These are phyloP conservation scores for Penicillium glabrum DNA, from an alignment of 2,329 filamentous ascomycete genomes.

Conservation along the genomic window DNA sequence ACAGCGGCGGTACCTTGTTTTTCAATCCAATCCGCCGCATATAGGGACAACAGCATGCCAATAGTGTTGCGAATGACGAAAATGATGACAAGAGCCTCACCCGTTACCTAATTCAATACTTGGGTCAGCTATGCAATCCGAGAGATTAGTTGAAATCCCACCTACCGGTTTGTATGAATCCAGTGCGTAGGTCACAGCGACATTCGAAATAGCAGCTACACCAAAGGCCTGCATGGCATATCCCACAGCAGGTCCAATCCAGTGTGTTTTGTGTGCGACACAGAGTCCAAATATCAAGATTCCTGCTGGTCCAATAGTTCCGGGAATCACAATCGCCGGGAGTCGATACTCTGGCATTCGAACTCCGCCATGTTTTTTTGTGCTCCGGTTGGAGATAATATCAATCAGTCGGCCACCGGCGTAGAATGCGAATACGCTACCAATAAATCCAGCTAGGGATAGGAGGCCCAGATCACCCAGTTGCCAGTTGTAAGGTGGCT, in stretches of 20 bases:
- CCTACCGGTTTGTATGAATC: slow-evolving; percentile 27
- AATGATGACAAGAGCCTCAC: slow-evolving; percentile 27
- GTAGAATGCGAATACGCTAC: slow-evolving; percentile 27
- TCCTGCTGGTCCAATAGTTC: slow-evolving; percentile 22
- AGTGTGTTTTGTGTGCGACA: slow-evolving; percentile 22
- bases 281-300: slow-evolving; percentile 28
- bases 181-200: slow-evolving; percentile 27
- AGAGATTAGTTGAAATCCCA: background rate
- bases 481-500: slow-evolving; percentile 27
- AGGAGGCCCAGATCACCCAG: slow-evolving; percentile 25
- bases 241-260: slow-evolving; percentile 26
- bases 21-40: slow-evolving; percentile 25
- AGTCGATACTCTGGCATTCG: slow-evolving; percentile 28
- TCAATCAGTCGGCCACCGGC: slow-evolving; percentile 29
- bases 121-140: background rate
- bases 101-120: slow-evolving; percentile 17
- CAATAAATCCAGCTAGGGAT: slow-evolving; percentile 26
- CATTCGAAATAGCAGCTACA: slow-evolving; percentile 28
- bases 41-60: slow-evolving; percentile 26
- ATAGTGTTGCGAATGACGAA: slow-evolving; percentile 30
- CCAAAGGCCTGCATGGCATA: slow-evolving; percentile 30
- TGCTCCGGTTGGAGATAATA: slow-evolving; percentile 26
- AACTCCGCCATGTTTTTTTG: slow-evolving; percentile 19
- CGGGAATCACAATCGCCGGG: slow-evolving; percentile 27
- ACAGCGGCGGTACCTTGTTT: slow-evolving; percentile 21